These are phyloP conservation scores for Rosa rugosa DNA, from an alignment of 306 rosid species.

Conservation along the genomic window DNA sequence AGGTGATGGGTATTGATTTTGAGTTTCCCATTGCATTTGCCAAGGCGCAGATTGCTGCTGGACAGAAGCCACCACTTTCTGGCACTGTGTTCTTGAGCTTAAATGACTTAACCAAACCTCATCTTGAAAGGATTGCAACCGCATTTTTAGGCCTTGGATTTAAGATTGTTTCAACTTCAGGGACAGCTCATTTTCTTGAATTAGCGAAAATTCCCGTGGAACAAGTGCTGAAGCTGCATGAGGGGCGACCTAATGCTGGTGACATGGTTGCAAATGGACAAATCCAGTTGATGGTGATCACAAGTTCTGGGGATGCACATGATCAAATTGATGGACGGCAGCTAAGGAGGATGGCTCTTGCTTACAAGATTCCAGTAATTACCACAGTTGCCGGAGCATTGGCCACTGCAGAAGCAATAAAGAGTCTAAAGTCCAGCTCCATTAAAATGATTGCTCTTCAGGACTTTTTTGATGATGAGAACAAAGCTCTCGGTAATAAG, in stretches of 20 bases:
- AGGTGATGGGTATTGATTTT: too few species aligned
- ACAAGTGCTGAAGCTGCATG: slow-evolving; percentile 68
- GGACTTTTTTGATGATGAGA: slow-evolving; percentile 55
- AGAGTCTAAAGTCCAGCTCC: slow-evolving; percentile 62
- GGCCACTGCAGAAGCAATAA: slow-evolving; percentile 89
- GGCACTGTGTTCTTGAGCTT: too few species aligned
- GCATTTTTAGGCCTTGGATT: too few species aligned
- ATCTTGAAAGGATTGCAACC: too few species aligned
- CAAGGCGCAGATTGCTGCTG: too few species aligned
- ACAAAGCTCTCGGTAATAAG: slow-evolving; percentile 25
- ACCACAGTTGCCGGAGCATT: slow-evolving; percentile 89
- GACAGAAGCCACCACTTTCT: too few species aligned
- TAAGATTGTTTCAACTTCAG: too few species aligned
- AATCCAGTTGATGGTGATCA: too few species aligned
- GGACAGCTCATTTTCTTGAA: too few species aligned
- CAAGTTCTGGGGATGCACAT: slow-evolving; percentile 68
- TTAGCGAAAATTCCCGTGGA: slow-evolving; percentile 64
- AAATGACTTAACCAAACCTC: too few species aligned
- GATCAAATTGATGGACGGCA: slow-evolving; percentile 85
- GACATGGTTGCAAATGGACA: slow-evolving; percentile 82
- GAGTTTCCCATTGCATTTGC: too few species aligned
- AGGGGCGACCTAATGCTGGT: slow-evolving; percentile 75
- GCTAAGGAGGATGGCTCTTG: slow-evolving; percentile 60
- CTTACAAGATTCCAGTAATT: slow-evolving; percentile 85
- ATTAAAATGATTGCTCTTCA: slow-evolving; percentile 85